Conservation (phyloP, 2,329 filamentous ascomycete genomes). For the Nakataea oryzae region DNA sequence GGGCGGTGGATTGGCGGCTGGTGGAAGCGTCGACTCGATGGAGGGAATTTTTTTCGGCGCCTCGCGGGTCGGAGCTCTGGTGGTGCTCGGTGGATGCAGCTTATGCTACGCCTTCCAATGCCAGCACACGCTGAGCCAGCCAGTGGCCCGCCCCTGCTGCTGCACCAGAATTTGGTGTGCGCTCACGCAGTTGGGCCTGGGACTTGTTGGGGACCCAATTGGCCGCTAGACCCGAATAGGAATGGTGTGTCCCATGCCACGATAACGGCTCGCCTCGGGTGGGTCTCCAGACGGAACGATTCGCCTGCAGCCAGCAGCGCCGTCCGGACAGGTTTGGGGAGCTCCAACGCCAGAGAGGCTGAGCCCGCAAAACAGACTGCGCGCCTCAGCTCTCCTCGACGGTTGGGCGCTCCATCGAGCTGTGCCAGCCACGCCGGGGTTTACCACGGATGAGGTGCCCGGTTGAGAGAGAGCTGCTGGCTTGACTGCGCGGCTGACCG, state of each 20-base stretch:
- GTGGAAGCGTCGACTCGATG: not conserved
- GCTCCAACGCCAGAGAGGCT: not conserved
- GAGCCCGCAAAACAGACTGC: not conserved
- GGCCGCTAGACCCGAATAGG: not conserved
- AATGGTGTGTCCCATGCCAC: not conserved
- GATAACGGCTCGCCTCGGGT: not conserved
- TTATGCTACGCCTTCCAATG: not conserved
- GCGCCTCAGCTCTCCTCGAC: too few relatives aligned
- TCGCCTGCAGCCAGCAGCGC: too few relatives aligned
- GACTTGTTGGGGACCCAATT: slow-evolving; percentile 3
- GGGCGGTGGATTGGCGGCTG: not conserved
- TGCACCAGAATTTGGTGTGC: not conserved
- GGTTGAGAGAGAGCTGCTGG: too few relatives aligned
- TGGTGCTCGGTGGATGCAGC: slow-evolving; percentile 1
- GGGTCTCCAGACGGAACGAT: not conserved
- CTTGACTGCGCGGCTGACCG: too few relatives aligned
- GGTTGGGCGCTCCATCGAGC: too few relatives aligned
- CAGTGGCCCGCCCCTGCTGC: too few relatives aligned
- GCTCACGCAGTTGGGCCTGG: slow-evolving; percentile 1
- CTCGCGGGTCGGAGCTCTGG: slow-evolving; percentile 3
- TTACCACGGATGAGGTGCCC: too few relatives aligned
- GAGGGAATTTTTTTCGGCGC: slow-evolving; percentile 1
- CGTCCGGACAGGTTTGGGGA: not conserved
- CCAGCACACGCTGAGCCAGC: not conserved
- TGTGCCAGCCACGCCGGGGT: too few relatives aligned